These are phyloP conservation scores for Butyriboletus pseudospeciosus DNA, from an alignment of 1,284 basidiomycete species.

Conservation along the genomic window DNA sequence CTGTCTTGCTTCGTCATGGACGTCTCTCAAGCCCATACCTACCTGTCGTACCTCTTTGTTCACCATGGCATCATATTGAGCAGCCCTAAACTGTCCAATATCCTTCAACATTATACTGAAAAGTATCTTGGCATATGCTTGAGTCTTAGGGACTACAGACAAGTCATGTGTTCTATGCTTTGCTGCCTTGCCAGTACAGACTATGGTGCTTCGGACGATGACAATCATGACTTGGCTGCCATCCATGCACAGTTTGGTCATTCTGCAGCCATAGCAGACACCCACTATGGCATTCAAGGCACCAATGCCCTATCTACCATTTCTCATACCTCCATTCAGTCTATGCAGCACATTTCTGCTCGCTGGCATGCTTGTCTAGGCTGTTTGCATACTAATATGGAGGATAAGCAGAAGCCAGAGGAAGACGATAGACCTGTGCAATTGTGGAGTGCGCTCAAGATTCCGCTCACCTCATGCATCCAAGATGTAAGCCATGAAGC, in stretches of 20 bases:
- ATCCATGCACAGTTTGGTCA: slow-evolving; percentile 2
- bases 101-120: slow-evolving; percentile 1
- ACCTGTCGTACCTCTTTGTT: slow-evolving; percentile 1
- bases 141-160: background rate
- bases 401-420: background rate
- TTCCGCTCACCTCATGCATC: too few relatives aligned
- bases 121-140: background rate
- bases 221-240: background rate
- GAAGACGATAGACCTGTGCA: background rate
- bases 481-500: too few relatives aligned
- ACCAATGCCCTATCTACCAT: background rate
- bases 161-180: slow-evolving; percentile 11
- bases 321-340: background rate
- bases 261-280: background rate
- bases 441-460: background rate
- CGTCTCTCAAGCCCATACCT: background rate
- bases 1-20: slow-evolving; percentile 4
- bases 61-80: background rate
- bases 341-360: background rate
- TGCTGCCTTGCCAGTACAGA: slow-evolving; percentile 1
- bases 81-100: background rate
- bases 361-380: slow-evolving; percentile 2
- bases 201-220: background rate
- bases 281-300: slow-evolving; percentile 6
- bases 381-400: background rate